These are phyloP conservation scores for Ophiognomonia clavigignenti-juglandacearum DNA, from an alignment of 2,329 filamentous ascomycete genomes.

Conservation along the genomic window DNA sequence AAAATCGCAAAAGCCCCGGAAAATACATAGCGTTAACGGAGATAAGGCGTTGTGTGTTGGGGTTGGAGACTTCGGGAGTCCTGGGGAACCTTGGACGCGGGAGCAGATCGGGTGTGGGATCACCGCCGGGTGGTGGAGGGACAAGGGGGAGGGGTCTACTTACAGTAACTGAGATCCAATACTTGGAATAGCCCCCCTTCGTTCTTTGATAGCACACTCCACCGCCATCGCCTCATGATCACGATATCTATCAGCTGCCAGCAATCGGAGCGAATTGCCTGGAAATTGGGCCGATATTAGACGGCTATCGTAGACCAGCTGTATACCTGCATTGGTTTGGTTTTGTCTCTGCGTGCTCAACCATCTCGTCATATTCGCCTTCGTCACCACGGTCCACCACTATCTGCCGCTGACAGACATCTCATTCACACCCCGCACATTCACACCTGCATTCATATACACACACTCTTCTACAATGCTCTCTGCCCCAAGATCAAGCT, in stretches of 20 bases:
- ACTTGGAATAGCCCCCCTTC: background rate
- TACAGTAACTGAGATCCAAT: no score
- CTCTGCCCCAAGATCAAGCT: constrained; percentile 27
- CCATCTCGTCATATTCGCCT: no score
- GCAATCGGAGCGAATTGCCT: background rate
- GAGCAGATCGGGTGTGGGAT: background rate
- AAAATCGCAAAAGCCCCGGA: background rate
- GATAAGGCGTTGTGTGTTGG: background rate
- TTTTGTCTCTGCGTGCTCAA: background rate
- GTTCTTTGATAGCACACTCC: no score
- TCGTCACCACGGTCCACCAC: no score
- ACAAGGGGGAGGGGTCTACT: no score
- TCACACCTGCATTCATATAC: no score
- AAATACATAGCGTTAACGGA: background rate
- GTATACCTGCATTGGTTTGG: background rate
- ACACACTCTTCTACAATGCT: background rate
- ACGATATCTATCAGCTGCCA: background rate
- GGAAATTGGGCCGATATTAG: background rate
- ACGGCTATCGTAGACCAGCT: background rate
- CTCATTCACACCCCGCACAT: no score
- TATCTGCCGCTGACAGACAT: no score
- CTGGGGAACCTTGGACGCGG: background rate
- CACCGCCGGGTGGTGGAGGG: no score
- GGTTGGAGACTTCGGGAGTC: background rate
- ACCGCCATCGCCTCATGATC: background rate